Conservation (phyloP, 306 rosid genomes). For the Myrica gale region DNA sequence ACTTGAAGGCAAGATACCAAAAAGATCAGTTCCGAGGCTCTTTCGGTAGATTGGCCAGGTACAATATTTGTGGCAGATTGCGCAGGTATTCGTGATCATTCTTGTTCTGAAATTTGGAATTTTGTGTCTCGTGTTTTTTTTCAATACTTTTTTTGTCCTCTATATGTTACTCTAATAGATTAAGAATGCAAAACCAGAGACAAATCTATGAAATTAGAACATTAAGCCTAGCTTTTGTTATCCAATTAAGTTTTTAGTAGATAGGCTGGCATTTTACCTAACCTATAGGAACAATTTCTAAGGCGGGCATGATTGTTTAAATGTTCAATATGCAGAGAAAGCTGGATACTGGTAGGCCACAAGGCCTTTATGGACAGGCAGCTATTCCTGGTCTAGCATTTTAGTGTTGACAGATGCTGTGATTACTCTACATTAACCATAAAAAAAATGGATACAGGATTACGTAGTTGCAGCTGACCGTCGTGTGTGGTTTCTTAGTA, state of each 20-base stretch:
- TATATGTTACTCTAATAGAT: background rate
- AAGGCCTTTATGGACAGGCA: background rate
- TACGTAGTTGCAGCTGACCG: background rate
- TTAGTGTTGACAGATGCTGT: background rate
- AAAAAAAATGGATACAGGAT: background rate
- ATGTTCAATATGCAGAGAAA: background rate
- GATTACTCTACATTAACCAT: background rate
- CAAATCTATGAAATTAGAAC: background rate
- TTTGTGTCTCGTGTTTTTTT: background rate
- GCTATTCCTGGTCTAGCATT: background rate
- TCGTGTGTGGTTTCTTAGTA: no score
- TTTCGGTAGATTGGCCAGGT: constrained; percentile 52
- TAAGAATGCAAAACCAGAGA: background rate
- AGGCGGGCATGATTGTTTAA: background rate
- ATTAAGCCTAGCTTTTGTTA: background rate
- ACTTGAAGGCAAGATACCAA: constrained; percentile 82
- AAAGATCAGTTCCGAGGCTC: constrained; percentile 68
- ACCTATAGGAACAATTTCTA: background rate
- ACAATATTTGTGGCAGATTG: constrained; percentile 3
- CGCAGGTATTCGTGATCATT: constrained; percentile 4
- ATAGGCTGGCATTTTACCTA: background rate
- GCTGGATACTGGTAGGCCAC: background rate
- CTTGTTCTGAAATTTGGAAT: constrained; percentile 1
- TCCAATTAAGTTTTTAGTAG: background rate
- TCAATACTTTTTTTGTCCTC: background rate